Evolutionary conservation across 768 basidiomycete species (phyloP), one percentile per base, ranked within the genome.

Genomic region (Hygrocybe punicea): DNA sequence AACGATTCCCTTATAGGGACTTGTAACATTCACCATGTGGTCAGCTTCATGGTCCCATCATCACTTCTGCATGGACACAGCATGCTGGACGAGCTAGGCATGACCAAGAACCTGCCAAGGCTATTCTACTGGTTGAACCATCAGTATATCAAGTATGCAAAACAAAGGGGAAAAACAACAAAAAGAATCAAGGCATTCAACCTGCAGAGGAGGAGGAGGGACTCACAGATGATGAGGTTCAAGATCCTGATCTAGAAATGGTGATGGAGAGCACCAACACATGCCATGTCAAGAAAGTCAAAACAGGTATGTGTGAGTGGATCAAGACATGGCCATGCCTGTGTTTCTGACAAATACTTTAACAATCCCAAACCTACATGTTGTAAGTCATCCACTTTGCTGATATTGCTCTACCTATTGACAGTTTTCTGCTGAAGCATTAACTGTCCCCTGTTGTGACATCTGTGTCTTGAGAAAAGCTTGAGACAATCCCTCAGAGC

Each of bases 241-340:
- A 53, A 36, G 11, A 14, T 29, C 29, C 46, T 19, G 24, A 19
- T 19, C 37, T 34, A 29, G 19, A n/a, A 44, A 48, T 2, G 47
- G 21, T 17, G 50, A 58, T 19, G 23, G 14, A 37, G 33, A 9
- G 25, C 47, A 37, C 59, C 21, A 63, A 55, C 5, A 53, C 49
- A 45, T 62, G 62, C 14, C 72, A 65, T 64, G 56, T 19, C 11
- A 73, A 73, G 58, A 69, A 68, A 19, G 67, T 75, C 1, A 72
- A 77, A 33, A 60, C 62, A 2, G 56, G 52, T 9, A 46, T 76
- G 51, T 61, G 69, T 1, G 52, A 52, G 25, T 75, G 69, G 64
- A 69, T 75, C 21, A 60, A 63, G 19, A 60, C 65, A 0, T 40
- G 33, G 17, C 40, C 25, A 0, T 47, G 73, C 58, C 1, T 63